A percentile compares a stretch with the other conserved stretches of the same genome.
Evolutionary conservation across 371 early-diverging fungal genomes (phyloP).

Genomic region (Mucor ambiguus): DNA sequence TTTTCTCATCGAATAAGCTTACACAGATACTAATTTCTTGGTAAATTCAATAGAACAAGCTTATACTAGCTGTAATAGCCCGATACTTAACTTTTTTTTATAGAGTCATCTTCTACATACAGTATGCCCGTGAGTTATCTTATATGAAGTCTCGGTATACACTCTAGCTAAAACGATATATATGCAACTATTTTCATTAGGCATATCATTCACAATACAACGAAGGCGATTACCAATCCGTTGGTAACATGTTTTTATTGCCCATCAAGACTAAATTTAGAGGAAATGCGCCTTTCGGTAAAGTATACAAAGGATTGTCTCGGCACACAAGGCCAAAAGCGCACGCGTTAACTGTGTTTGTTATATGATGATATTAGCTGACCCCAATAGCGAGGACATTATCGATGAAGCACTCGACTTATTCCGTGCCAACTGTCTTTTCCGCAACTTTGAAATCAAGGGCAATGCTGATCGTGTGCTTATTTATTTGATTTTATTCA

Average conservation of each 20-base stretch:
- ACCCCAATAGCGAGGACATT: conserved; percentile 76
- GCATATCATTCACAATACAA: conserved; percentile 95
- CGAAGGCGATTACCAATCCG: conserved; percentile 66
- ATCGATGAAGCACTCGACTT: conserved; percentile 92
- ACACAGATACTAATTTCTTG: conserved; percentile 1
- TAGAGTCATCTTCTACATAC: not conserved
- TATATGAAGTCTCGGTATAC: not conserved
- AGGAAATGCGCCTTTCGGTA: conserved; percentile 80
- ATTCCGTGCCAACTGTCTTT: conserved; percentile 96
- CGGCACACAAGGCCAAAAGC: not conserved
- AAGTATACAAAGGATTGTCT: not conserved
- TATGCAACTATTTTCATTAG: conserved; percentile 28
- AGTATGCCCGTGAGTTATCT: conserved; percentile 15
- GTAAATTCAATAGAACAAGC: not conserved
- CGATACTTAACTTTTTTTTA: not conserved
- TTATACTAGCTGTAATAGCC: not conserved
- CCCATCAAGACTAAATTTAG: conserved; percentile 88
- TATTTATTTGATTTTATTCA: conserved; percentile 92
- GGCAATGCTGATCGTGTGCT: conserved; percentile 91
- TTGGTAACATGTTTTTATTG: conserved; percentile 88
- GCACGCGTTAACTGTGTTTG: conserved; percentile 4
- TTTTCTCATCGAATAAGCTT: not conserved
- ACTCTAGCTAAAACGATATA: not conserved
- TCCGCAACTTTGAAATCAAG: conserved; percentile 98
- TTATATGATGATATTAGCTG: conserved; percentile 37